A percentile compares a stretch with the other conserved stretches of the same genome.
Conservation (phyloP, 2,329 filamentous ascomycete species). For the Biscogniauxia marginata region DNA sequence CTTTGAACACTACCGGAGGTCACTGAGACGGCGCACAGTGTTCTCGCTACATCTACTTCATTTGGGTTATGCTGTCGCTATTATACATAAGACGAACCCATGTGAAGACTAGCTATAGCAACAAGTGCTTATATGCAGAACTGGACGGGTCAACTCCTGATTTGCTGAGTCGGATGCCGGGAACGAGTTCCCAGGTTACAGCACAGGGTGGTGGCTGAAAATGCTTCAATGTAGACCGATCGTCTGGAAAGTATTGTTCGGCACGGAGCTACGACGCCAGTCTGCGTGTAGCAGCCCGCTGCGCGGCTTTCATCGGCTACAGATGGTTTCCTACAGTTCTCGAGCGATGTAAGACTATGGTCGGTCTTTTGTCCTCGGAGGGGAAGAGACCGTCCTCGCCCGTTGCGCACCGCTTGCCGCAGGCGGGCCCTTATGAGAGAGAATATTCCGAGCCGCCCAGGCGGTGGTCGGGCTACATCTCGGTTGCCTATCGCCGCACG, state of each 20-base stretch:
- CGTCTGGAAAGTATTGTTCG: background rate
- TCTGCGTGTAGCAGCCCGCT: background rate
- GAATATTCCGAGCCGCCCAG: background rate
- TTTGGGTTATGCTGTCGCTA: background rate
- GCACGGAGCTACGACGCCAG: too few relatives aligned
- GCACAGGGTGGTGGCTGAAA: background rate
- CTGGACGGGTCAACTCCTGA: background rate
- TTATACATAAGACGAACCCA: background rate
- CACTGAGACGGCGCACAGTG: background rate
- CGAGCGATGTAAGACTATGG: background rate
- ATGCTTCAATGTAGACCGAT: background rate
- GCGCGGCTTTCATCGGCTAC: background rate
- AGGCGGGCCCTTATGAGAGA: background rate
- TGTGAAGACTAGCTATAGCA: background rate
- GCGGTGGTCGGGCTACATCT: background rate
- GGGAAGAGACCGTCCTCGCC: background rate
- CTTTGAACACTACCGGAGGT: background rate
- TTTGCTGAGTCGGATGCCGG: background rate
- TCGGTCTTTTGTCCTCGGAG: background rate
- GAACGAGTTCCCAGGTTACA: background rate
- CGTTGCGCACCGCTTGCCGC: background rate
- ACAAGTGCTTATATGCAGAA: background rate
- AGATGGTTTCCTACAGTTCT: background rate
- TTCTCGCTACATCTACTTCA: background rate
- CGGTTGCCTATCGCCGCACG: background rate